Percentiles rank a stretch among this genome's conserved stretches.
Evolutionary conservation across 371 early-diverging fungal species (phyloP).

Genomic region (Synchytrium microbalum): DNA sequence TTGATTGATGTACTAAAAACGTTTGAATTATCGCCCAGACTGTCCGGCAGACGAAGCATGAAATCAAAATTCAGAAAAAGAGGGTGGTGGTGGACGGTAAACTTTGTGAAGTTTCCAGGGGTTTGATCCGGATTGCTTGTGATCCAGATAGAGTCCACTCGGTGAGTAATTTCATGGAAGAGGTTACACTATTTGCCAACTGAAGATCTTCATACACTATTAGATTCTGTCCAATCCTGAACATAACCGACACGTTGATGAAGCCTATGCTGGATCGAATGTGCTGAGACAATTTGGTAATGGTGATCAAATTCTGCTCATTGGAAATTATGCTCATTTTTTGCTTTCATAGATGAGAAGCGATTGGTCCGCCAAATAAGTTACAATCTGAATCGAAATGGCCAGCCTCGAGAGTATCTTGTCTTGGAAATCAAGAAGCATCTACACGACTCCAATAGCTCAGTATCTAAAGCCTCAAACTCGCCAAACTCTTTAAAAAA

Average conservation of each 20-base stretch:
- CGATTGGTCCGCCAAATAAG: conserved; percentile 17
- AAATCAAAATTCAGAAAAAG: conserved; percentile 29
- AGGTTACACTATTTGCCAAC: too few relatives aligned
- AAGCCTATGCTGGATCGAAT: conserved; percentile 23
- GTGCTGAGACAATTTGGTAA: conserved; percentile 26
- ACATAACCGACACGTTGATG: conserved; percentile 33
- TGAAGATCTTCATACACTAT: not conserved
- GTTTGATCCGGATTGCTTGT: conserved; percentile 28
- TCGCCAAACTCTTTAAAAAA: not conserved
- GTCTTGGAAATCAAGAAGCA: conserved; percentile 24
- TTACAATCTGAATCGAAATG: conserved; percentile 15
- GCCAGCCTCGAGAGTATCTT: conserved; percentile 15
- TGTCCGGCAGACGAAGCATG: conserved; percentile 20
- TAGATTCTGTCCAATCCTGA: conserved; percentile 42
- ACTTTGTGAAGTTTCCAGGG: conserved; percentile 23
- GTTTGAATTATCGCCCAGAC: too few relatives aligned
- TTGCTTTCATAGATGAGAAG: conserved; percentile 17
- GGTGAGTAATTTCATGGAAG: conserved; percentile 12
- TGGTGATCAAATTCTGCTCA: not conserved
- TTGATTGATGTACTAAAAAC: not conserved
- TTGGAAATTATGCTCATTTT: not conserved
- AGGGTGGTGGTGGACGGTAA: conserved; percentile 17
- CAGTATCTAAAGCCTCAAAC: not conserved
- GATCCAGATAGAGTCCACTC: conserved; percentile 37
- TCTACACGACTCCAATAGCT: not conserved